These are phyloP conservation scores for Prunus fruticosa DNA, from an alignment of 306 rosid genomes.

Conservation along the genomic window DNA sequence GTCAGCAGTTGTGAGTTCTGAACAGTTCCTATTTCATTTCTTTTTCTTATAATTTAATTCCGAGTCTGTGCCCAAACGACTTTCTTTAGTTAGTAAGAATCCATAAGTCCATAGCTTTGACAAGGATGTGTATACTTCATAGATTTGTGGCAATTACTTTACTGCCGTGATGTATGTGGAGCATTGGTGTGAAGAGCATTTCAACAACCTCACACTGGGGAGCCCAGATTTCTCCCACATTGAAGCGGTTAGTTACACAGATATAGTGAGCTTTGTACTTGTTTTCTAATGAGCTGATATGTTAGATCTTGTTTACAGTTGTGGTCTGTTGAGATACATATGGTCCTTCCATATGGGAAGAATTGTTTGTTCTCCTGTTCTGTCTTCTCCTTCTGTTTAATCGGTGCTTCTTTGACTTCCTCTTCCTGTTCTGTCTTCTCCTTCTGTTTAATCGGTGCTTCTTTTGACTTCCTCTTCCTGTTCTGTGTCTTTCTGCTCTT, in stretches of 20 bases:
- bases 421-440: neutral
- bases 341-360: neutral
- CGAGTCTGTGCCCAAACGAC: neutral
- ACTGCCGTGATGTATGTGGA: conserved; percentile 85
- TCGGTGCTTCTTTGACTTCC: conserved; percentile 1
- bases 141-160: conserved; percentile 86
- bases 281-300: neutral
- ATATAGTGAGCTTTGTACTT: conserved; percentile 15
- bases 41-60: conserved; percentile 9
- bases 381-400: neutral
- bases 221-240: conserved; percentile 80
- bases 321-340: neutral
- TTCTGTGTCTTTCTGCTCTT: conserved; percentile 20
- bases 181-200: conserved; percentile 91
- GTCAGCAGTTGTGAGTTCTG: conserved; percentile 74
- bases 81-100: neutral
- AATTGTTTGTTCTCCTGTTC: neutral
- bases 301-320: neutral
- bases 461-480: conserved; percentile 4
- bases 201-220: conserved; percentile 66
- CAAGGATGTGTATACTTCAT: conserved; percentile 13
- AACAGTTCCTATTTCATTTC: conserved; percentile 10
- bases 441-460: neutral
- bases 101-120: conserved; percentile 22
- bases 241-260: conserved; percentile 52